phyloP scores from a whole-genome alignment of 1,284 basidiomycete species.

The Boletus mariae region DNA sequence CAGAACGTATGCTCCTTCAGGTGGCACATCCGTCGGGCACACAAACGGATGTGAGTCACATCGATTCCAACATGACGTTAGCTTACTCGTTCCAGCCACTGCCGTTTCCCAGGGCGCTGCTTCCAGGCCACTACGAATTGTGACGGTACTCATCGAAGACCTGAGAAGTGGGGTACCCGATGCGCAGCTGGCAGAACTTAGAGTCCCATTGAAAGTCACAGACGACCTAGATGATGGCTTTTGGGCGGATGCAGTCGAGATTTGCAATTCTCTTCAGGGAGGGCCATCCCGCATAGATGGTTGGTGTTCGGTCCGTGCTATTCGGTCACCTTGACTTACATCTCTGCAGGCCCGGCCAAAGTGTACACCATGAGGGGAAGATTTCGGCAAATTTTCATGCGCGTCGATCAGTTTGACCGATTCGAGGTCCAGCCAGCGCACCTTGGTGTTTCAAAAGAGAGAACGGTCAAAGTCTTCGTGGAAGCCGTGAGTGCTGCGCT shows the following conservation, averaged over 20 bases:
- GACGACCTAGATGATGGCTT: constrained; percentile 52
- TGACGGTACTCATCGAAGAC: constrained; percentile 68
- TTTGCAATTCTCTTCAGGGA: constrained; percentile 54
- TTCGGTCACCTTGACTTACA: constrained; percentile 5
- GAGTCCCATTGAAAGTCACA: constrained; percentile 47
- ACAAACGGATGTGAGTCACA: constrained; percentile 12
- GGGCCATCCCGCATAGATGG: constrained; percentile 70
- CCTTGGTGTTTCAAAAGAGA: constrained; percentile 42
- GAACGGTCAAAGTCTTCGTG: constrained; percentile 47
- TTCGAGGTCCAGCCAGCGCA: constrained; percentile 45
- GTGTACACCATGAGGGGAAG: constrained; percentile 64
- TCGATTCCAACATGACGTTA: not conserved
- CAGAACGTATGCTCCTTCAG: not conserved
- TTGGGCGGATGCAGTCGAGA: constrained; percentile 66
- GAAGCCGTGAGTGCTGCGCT: constrained; percentile 40
- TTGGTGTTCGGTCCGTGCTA: constrained; percentile 20
- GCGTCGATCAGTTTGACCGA: constrained; percentile 49
- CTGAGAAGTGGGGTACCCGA: constrained; percentile 49
- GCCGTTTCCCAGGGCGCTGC: constrained; percentile 2
- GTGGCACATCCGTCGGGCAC: constrained; percentile 3
- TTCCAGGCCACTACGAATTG: constrained; percentile 36
- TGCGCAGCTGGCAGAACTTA: constrained; percentile 61
- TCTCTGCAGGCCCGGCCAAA: constrained; percentile 57
- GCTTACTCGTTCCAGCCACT: constrained; percentile 14
- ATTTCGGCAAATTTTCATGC: constrained; percentile 67